These are phyloP conservation scores for Fusarium albidum DNA, from an alignment of 2,329 filamentous ascomycete genomes.

Conservation along the genomic window DNA sequence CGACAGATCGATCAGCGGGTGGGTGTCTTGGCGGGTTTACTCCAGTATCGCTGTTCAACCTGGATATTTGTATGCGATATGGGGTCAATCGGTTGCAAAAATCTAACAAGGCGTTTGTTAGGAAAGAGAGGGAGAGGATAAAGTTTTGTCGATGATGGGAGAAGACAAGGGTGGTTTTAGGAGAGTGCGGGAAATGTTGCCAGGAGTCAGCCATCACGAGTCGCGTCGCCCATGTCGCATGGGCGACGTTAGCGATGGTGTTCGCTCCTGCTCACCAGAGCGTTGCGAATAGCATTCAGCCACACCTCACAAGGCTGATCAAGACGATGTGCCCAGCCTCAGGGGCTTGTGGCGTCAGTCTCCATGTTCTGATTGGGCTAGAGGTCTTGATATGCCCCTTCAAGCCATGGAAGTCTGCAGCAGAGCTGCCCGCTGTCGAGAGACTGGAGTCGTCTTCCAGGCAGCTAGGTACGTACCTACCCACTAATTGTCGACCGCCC, in stretches of 20 bases:
- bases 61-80: not conserved
- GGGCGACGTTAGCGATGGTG: conserved; percentile 28
- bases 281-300: conserved; percentile 8
- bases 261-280: conserved; percentile 15
- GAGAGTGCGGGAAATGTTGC: conserved; percentile 5
- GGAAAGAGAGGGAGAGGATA: conserved; percentile 1
- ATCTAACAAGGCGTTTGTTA: not conserved
- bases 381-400: conserved; percentile 18
- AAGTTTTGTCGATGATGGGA: not conserved
- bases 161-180: not conserved
- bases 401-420: not conserved
- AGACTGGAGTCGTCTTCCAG: not conserved
- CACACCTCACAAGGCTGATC: conserved; percentile 28
- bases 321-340: not conserved
- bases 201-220: conserved; percentile 30
- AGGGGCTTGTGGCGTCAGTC: conserved; percentile 23
- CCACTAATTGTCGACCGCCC: conserved; percentile 36
- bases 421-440: too few relatives aligned
- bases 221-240: conserved; percentile 7
- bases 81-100: not conserved
- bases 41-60: not conserved
- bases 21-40: not conserved
- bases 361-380: conserved; percentile 19
- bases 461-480: conserved; percentile 37
- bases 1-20: not conserved